Percentiles rank a stretch among this genome's conserved stretches.
Evolutionary conservation across 768 basidiomycete genomes (phyloP).

Genomic region (Ramaria sp.): DNA sequence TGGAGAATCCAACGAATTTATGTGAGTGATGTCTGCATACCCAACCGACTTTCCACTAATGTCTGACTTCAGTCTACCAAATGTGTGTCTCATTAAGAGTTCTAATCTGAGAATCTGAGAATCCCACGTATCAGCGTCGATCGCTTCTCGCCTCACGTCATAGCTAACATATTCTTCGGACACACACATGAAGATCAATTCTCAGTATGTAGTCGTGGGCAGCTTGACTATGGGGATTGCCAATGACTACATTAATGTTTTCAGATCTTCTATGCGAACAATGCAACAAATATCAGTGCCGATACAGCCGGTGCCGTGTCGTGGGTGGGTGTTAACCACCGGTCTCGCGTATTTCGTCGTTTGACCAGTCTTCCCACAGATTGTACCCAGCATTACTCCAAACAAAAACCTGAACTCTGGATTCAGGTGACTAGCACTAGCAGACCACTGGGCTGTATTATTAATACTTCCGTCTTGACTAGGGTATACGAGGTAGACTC

Average conservation of each 20-base stretch:
- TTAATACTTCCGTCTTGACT: background rate
- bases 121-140: conserved; percentile 20
- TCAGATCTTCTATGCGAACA: conserved; percentile 65
- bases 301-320: conserved; percentile 45
- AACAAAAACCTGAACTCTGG: conserved; percentile 64
- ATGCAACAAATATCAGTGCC: conserved; percentile 48
- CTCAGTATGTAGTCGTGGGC: conserved; percentile 29
- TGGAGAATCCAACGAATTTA: conserved; percentile 56
- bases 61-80: conserved; percentile 14
- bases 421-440: conserved; percentile 30
- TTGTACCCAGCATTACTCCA: conserved; percentile 61
- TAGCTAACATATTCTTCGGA: conserved; percentile 62
- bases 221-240: background rate
- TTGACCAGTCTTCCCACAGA: conserved; percentile 25
- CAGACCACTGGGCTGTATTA: background rate
- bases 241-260: background rate
- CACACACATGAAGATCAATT: conserved; percentile 70
- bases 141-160: conserved; percentile 13
- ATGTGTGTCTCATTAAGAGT: conserved; percentile 8
- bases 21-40: conserved; percentile 34
- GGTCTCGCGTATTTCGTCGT: too few relatives aligned
- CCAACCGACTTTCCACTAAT: background rate
- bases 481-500: conserved; percentile 60
- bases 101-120: conserved; percentile 15
- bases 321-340: conserved; percentile 28